These are phyloP conservation scores for Fusarium sp. DNA, from an alignment of 2,329 filamentous ascomycete species.

Conservation along the genomic window DNA sequence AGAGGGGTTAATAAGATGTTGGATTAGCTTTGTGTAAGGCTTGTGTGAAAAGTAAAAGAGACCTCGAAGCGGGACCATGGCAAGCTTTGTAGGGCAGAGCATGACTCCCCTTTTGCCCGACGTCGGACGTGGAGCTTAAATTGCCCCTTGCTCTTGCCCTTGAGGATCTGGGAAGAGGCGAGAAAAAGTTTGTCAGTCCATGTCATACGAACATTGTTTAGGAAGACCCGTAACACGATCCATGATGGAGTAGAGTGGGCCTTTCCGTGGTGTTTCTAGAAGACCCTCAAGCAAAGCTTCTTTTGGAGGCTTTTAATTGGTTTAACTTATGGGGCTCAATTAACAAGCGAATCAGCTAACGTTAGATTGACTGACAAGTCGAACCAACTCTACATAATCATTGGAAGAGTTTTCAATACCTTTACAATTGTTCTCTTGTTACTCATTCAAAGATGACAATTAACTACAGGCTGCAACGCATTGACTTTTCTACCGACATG, in stretches of 20 bases:
- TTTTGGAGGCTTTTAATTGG: conserved; percentile 19
- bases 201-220: conserved; percentile 33
- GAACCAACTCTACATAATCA: neutral
- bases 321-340: neutral
- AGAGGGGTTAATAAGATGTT: neutral
- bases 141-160: neutral
- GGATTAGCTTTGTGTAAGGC: neutral
- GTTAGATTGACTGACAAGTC: neutral
- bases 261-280: conserved; percentile 36
- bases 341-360: conserved; percentile 24
- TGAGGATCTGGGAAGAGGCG: conserved; percentile 30
- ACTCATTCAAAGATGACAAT: neutral
- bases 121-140: conserved; percentile 30
- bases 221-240: conserved; percentile 34
- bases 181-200: conserved; percentile 44
- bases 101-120: conserved; percentile 36
- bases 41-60: conserved; percentile 3
- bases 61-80: conserved; percentile 12
- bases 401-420: neutral
- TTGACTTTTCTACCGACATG: rapidly evolving
- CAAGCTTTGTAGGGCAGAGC: conserved; percentile 32
- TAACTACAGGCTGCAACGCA: too few relatives aligned
- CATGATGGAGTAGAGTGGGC: conserved; percentile 34
- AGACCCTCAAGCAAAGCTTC: conserved; percentile 10
- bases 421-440: neutral